Evolutionary conservation across 179 eudicot species (phyloP).

Genomic region (Drosera spatulata): DNA sequence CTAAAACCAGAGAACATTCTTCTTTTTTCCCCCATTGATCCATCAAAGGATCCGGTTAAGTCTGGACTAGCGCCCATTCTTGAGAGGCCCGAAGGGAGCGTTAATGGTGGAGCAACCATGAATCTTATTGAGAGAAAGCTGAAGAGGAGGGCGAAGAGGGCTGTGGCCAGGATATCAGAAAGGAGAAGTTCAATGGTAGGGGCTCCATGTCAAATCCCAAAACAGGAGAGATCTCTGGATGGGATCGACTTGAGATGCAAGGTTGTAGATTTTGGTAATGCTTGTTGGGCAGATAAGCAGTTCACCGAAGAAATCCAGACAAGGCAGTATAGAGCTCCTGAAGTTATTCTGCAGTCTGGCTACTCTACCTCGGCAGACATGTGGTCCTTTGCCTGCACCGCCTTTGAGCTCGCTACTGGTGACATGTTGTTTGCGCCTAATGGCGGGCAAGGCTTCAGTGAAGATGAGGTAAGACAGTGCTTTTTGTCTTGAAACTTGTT

Average conservation of each 20-base stretch:
- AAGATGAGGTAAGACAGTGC: constrained; percentile 48
- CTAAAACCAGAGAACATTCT: constrained; percentile 92
- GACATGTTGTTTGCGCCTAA: constrained; percentile 62
- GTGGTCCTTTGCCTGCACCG: constrained; percentile 72
- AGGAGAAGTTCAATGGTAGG: constrained; percentile 51
- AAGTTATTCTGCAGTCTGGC: constrained; percentile 46
- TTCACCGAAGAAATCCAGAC: constrained; percentile 55
- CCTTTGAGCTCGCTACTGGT: constrained; percentile 72
- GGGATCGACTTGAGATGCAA: constrained; percentile 53
- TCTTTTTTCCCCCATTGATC: constrained; percentile 61
- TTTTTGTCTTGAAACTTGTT: neutral
- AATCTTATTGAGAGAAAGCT: constrained; percentile 63
- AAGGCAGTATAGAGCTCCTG: constrained; percentile 66
- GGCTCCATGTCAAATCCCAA: constrained; percentile 17
- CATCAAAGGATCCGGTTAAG: constrained; percentile 71
- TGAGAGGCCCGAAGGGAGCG: constrained; percentile 73
- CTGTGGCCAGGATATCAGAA: constrained; percentile 69
- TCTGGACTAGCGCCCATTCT: constrained; percentile 71
- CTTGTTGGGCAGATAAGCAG: constrained; percentile 51
- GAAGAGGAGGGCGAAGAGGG: constrained; percentile 78
- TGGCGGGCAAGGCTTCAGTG: constrained; percentile 35
- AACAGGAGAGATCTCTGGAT: constrained; percentile 33
- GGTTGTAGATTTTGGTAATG: constrained; percentile 67
- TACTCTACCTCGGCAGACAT: constrained; percentile 54
- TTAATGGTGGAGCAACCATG: constrained; percentile 42